phyloP scores from a whole-genome alignment of 495 filamentous ascomycete species.

The Parathielavia hyrcaniae region DNA sequence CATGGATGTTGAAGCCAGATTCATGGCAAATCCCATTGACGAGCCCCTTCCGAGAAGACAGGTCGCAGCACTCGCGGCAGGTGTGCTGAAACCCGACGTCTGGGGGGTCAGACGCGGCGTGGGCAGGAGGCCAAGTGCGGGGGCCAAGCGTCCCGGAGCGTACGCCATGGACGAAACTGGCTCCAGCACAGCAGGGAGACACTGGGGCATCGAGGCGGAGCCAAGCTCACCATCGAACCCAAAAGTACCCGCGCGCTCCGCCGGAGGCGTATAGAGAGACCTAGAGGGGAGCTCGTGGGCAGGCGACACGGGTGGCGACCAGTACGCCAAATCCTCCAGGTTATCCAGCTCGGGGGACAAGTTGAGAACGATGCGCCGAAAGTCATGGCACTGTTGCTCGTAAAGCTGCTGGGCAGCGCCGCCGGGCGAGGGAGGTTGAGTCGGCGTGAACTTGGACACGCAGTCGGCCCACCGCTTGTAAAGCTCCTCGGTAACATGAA shows the following conservation, averaged over 20 bases:
- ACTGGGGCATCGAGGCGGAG: constrained; percentile 40
- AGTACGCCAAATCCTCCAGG: constrained; percentile 44
- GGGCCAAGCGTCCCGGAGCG: constrained; percentile 43
- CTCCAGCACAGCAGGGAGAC: constrained; percentile 55
- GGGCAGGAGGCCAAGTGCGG: constrained; percentile 59
- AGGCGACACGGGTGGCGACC: constrained; percentile 25
- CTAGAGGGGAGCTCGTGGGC: constrained; percentile 33
- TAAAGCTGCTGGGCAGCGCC: constrained; percentile 37
- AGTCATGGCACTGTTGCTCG: constrained; percentile 50
- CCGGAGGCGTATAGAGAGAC: constrained; percentile 31
- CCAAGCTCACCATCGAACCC: constrained; percentile 40
- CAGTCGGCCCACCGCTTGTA: constrained; percentile 93
- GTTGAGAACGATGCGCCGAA: constrained; percentile 69
- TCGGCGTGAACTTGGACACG: constrained; percentile 75
- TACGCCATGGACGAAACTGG: constrained; percentile 51
- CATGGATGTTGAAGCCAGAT: constrained; percentile 59
- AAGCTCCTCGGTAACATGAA: constrained; percentile 81
- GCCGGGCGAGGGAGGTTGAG: constrained; percentile 54
- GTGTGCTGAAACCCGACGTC: constrained; percentile 66
- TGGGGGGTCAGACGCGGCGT: constrained; percentile 81
- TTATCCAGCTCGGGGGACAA: constrained; percentile 71
- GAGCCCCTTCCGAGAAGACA: constrained; percentile 47
- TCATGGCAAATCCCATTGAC: constrained; percentile 76
- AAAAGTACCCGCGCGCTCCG: constrained; percentile 28
- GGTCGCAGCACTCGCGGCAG: constrained; percentile 74